Evolutionary conservation across 257 asterid species (phyloP), one percentile per base, ranked within the genome.

Genomic region (Fraxinus excelsior): DNA sequence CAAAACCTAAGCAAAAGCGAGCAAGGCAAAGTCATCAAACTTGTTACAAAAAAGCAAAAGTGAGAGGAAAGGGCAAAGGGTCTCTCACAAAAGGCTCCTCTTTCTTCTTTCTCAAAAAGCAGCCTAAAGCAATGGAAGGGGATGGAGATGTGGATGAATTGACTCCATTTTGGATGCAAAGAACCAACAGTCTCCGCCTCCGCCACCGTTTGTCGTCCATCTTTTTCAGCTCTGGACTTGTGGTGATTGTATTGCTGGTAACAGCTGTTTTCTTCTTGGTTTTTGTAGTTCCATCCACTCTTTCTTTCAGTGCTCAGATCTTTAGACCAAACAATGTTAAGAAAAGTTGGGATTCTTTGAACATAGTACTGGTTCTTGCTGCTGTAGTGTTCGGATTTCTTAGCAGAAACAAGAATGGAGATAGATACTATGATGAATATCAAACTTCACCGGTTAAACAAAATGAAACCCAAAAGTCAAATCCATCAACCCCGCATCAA

Each of bases 331-430:
- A 80, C 58, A 85, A 81, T 68, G 96, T 94, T 2, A 91, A 88
- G 78, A 92, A 84, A 56, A 92, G 95, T 76, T 94, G 99, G 99
- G 99, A 91, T 86, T 90, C 97, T 23, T 78, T 94, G 78, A 94
- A 92, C 76, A 40, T 88, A 0, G 81, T 88, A 1, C 86, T 94
- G 38, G 97, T 94, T 75, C 78, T 94, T 42, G 86, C 88, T 23
- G 99, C 99, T 64, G 81, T 92, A 2, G 81, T 90, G 53, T 91
- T 92, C 81, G 99, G 99, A 2, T 83, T 95, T 79, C 92, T 91
- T 0, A 89, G 96, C 70, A 92, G 91, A 69, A 90, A 79, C 84
- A 85, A 76, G 70, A 89, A 87, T 78, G 91, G 90, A 76, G 94
- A 84, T 32, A 77, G 81, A 16, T 53, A 70, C 80, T 34, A 84